Evolutionary conservation across 139 green algal species (phyloP).

Genomic region (Asterochloris erici): DNA sequence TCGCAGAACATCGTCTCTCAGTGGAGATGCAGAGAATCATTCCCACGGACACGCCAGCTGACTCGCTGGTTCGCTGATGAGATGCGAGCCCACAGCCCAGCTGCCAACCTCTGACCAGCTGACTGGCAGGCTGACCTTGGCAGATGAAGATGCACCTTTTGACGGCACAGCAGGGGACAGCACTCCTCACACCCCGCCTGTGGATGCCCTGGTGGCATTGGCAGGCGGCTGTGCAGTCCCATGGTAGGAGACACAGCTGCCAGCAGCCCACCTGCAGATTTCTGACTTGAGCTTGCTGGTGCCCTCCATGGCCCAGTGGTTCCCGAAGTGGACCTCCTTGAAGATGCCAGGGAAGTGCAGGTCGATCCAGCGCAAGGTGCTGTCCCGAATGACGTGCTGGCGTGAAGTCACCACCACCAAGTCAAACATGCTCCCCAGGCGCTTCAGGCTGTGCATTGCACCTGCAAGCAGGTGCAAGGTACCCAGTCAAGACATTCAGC

Average conservation of each 20-base stretch:
- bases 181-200: not conserved
- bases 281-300: conserved; percentile 76
- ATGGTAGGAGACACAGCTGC: no score
- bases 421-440: conserved; percentile 57
- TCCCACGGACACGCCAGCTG: no score
- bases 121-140: no score
- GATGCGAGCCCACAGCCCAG: no score
- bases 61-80: no score
- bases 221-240: no score
- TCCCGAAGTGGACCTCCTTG: conserved; percentile 90
- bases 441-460: conserved; percentile 63
- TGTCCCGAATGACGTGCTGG: conserved; percentile 88
- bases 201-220: no score
- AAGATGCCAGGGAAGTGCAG: conserved; percentile 70
- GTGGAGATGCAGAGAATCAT: no score
- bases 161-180: not conserved
- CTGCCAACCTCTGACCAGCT: no score
- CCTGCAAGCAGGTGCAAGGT: conserved; percentile 40
- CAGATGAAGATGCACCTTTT: no score
- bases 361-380: conserved; percentile 86
- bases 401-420: conserved; percentile 89
- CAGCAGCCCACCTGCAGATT: conserved; percentile 72
- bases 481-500: not conserved
- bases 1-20: no score
- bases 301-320: conserved; percentile 91